Evolutionary conservation across 768 basidiomycete genomes (phyloP).

Genomic region (Tricholoma hemisulphureum): DNA sequence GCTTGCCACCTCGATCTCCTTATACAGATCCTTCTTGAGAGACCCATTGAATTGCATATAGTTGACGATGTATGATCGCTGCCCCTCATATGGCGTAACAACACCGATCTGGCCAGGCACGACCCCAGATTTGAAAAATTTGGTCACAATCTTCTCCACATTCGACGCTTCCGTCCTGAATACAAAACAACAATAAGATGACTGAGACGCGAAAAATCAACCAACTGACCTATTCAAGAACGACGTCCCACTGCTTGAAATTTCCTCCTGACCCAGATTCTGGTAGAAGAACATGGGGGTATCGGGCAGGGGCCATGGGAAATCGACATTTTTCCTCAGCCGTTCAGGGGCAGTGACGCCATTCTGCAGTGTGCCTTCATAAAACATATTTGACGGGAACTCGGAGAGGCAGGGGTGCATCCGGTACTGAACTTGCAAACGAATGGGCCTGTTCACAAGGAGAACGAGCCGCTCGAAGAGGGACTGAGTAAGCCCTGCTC

Average conservation of each 20-base stretch:
- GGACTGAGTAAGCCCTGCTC: slow-evolving; percentile 97
- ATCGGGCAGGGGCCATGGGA: slow-evolving; percentile 96
- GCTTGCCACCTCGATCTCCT: slow-evolving; percentile 98
- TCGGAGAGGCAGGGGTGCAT: slow-evolving; percentile 99
- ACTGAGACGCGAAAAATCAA: background rate
- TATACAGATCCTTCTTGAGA: slow-evolving; percentile 98
- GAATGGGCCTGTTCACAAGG: slow-evolving; percentile 93
- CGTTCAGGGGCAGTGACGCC: slow-evolving; percentile 99
- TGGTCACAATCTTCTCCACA: slow-evolving; percentile 99
- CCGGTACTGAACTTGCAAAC: slow-evolving; percentile 98
- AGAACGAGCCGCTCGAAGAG: slow-evolving; percentile 97
- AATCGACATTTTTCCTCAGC: slow-evolving; percentile 96
- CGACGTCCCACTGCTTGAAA: slow-evolving; percentile 96
- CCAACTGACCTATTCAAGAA: slow-evolving; percentile 85
- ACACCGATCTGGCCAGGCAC: slow-evolving; percentile 95
- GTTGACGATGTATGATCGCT: slow-evolving; percentile 96
- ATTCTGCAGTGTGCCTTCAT: slow-evolving; percentile 97
- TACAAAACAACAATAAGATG: background rate
- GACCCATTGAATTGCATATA: slow-evolving; percentile 99
- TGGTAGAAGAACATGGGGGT: slow-evolving; percentile 99
- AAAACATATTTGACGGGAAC: slow-evolving; percentile 99
- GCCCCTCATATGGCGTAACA: slow-evolving; percentile 98
- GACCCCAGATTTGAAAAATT: slow-evolving; percentile 99
- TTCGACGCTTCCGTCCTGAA: slow-evolving; percentile 94
- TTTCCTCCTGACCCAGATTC: slow-evolving; percentile 98